Base-by-base conservation (phyloP, 495 filamentous ascomycete species). In the Daldinia vernicosa region DNA sequence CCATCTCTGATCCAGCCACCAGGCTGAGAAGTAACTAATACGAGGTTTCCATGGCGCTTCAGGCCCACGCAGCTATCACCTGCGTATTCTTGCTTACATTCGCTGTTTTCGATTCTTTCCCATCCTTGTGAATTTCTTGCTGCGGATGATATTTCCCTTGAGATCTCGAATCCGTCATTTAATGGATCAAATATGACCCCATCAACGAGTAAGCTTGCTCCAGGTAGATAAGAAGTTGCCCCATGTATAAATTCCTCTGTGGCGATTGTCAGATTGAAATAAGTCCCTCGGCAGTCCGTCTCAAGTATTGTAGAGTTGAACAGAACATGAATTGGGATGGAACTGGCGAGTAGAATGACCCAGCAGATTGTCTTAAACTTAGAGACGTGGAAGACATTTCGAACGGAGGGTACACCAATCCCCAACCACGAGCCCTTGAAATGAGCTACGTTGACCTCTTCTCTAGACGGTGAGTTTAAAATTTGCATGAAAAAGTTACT, bases 401-500 rank as follows among this genome's bases (percentile, higher is more conserved):
- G 72, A 15, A 83, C 60, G 22, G 80, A 83, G 12, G 76, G 74
- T 37, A 83, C 71, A 4, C 81, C 80, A 28, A 84, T 77, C 55
- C 79, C 79, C 19, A 84, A 60, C 81, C 78, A 83, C 6, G 66
- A 71, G 0, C 65, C 53, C 35, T 63, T 56, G 2, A 62, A 45
- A 71, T 84, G 82, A 1, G 81, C 81, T 27, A 12, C 53, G 30
- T 84, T 75, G 19, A 84, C 56, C 35, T 84, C 81, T 28, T 76
- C 54, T 7, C 82, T 74, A 1, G 79, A 80, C 2, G 82, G 82
- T 3, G 79, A 70, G 26, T 75, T 74, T 2, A 83, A 63, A 47
- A 75, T 69, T 61, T 83, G 81, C 82, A 83, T 84, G 33, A 76
- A 76, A 47, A 83, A 83, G 52, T 75, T 75, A 39, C 66, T 70